phyloP scores from a whole-genome alignment of 441 rosid species.

The Populus hybrid region DNA sequence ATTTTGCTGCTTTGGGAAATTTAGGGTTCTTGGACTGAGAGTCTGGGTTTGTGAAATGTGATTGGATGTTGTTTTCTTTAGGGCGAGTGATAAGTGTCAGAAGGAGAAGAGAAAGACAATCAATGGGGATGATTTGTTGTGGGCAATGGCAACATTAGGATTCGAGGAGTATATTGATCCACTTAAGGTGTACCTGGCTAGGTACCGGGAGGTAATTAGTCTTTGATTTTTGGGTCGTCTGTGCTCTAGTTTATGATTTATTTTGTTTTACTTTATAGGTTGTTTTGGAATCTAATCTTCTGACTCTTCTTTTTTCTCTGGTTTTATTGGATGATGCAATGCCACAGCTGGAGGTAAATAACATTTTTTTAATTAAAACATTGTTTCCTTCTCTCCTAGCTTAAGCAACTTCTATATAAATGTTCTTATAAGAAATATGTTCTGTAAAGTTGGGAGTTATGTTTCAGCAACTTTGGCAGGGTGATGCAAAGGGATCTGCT shows the following conservation, averaged over 20 bases:
- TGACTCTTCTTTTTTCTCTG: slow-evolving; percentile 11
- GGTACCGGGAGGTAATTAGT: slow-evolving; percentile 63
- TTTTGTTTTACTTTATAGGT: not conserved
- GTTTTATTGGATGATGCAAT: slow-evolving; percentile 21
- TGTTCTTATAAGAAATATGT: not conserved
- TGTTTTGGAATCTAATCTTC: slow-evolving; percentile 14
- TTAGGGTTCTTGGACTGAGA: not conserved
- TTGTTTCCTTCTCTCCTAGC: not conserved
- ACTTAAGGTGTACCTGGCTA: slow-evolving; percentile 60
- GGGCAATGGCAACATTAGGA: slow-evolving; percentile 90
- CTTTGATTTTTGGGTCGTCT: slow-evolving; percentile 3
- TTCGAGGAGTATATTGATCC: slow-evolving; percentile 84
- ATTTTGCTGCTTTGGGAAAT: slow-evolving; percentile 8
- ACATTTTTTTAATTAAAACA: not conserved
- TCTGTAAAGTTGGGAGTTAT: not conserved
- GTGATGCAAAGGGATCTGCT: slow-evolving; percentile 76
- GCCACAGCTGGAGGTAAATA: slow-evolving; percentile 60
- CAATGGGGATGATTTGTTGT: slow-evolving; percentile 80
- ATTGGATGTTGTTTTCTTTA: slow-evolving; percentile 16
- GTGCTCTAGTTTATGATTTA: not conserved
- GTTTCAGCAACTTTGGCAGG: slow-evolving; percentile 38
- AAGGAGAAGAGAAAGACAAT: slow-evolving; percentile 82
- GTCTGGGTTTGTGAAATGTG: slow-evolving; percentile 9
- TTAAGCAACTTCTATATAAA: not conserved
- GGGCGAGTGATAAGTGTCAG: slow-evolving; percentile 86